A percentile compares a stretch with the other conserved stretches of the same genome.
phyloP scores from a whole-genome alignment of 1,284 basidiomycete genomes.

The Microbotryum saponariae region DNA sequence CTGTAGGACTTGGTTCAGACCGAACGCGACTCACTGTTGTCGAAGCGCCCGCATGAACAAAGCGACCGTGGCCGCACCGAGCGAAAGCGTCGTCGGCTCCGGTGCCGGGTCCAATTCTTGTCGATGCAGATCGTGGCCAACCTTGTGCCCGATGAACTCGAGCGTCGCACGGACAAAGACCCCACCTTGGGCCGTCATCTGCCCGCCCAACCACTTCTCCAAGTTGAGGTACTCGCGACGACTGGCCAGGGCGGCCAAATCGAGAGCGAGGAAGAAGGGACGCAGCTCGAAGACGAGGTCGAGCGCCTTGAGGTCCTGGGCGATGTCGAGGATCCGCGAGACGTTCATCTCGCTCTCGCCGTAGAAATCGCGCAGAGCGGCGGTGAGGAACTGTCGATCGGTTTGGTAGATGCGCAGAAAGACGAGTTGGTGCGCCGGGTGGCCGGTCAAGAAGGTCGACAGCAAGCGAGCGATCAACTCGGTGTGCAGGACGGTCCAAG shows the following conservation, averaged over 20 bases:
- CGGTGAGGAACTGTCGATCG: slow-evolving; percentile 72
- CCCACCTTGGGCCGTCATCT: slow-evolving; percentile 66
- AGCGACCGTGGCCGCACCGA: slow-evolving; percentile 78
- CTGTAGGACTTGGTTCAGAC: no score
- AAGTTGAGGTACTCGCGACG: slow-evolving; percentile 88
- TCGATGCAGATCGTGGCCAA: slow-evolving; percentile 72
- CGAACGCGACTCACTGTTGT: slow-evolving; percentile 52
- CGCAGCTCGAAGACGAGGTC: slow-evolving; percentile 81
- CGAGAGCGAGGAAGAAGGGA: slow-evolving; percentile 70
- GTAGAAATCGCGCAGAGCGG: slow-evolving; percentile 85
- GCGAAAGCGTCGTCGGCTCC: slow-evolving; percentile 70
- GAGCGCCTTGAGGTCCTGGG: slow-evolving; percentile 87
- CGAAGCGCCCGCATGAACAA: slow-evolving; percentile 82
- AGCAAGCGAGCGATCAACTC: slow-evolving; percentile 81
- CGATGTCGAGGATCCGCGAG: slow-evolving; percentile 87
- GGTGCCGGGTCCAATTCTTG: slow-evolving; percentile 59
- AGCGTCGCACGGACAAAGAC: slow-evolving; percentile 83
- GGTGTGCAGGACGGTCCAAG: slow-evolving; percentile 77
- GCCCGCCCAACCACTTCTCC: slow-evolving; percentile 91
- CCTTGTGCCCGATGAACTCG: slow-evolving; percentile 80
- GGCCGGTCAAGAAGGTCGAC: slow-evolving; percentile 81
- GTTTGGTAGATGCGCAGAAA: slow-evolving; percentile 95
- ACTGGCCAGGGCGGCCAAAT: slow-evolving; percentile 86
- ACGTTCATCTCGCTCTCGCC: slow-evolving; percentile 87
- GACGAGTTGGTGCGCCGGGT: slow-evolving; percentile 89